Conservation (phyloP, 768 basidiomycete species). For the Amanita muscaria region DNA sequence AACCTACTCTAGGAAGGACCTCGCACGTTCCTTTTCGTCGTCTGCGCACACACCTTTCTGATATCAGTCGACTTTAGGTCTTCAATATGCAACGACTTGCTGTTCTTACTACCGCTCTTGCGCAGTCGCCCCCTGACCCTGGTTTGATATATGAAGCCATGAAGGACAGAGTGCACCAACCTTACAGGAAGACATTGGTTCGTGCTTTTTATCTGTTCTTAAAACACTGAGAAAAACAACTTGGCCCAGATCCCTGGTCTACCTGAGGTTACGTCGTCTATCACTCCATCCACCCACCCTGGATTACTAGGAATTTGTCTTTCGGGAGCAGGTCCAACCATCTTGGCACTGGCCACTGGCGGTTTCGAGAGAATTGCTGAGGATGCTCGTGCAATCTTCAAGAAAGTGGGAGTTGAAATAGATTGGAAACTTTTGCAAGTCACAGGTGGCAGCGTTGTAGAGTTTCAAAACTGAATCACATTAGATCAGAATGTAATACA, state of each 20-base stretch:
- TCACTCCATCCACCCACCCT: conserved; percentile 85
- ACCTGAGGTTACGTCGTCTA: conserved; percentile 79
- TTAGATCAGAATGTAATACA: neutral
- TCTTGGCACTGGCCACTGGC: conserved; percentile 84
- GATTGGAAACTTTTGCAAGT: conserved; percentile 87
- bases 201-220: conserved; percentile 19
- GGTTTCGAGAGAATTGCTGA: conserved; percentile 82
- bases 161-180: conserved; percentile 98
- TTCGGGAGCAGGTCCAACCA: conserved; percentile 96
- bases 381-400: conserved; percentile 71
- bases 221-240: neutral
- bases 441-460: conserved; percentile 32
- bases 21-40: conserved; percentile 45
- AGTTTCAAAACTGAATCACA: conserved; percentile 10
- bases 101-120: conserved; percentile 90
- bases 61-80: conserved; percentile 43
- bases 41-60: neutral
- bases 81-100: conserved; percentile 97
- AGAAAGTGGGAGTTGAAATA: conserved; percentile 62
- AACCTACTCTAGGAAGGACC: conserved; percentile 79
- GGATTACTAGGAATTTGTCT: conserved; percentile 97
- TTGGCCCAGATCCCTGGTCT: conserved; percentile 84
- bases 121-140: conserved; percentile 84
- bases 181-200: conserved; percentile 84
- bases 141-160: conserved; percentile 98